Percentiles rank a stretch among this genome's conserved stretches.
Evolutionary conservation across 1,139 yeast genomes (phyloP).

Genomic region (Candida mesenterica): DNA sequence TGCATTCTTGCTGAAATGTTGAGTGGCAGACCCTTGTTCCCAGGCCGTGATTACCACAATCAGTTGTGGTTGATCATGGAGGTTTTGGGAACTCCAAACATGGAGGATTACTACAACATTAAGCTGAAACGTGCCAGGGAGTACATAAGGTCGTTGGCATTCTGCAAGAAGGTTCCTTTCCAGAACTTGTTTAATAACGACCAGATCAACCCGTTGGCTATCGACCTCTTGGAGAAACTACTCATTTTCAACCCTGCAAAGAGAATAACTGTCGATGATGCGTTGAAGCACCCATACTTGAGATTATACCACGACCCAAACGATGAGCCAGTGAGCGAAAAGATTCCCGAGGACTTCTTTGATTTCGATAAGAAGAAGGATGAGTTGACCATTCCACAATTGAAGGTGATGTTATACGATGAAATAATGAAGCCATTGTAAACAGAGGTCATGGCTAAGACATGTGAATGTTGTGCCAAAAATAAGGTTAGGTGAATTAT

Average conservation of each 20-base stretch:
- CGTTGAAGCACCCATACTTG: constrained; percentile 80
- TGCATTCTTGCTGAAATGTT: constrained; percentile 94
- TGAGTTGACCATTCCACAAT: constrained; percentile 63
- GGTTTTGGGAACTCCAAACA: constrained; percentile 84
- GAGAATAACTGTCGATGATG: constrained; percentile 77
- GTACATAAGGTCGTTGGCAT: constrained; percentile 75
- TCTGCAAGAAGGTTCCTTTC: constrained; percentile 56
- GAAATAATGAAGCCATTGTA: constrained; percentile 47
- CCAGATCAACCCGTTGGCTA: constrained; percentile 58
- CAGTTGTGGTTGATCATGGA: constrained; percentile 86
- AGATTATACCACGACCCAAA: constrained; percentile 74
- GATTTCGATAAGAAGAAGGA: constrained; percentile 78
- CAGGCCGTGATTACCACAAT: constrained; percentile 92
- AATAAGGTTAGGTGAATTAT: background rate
- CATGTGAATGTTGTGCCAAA: too few species aligned
- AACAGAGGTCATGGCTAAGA: background rate
- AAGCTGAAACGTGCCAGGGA: constrained; percentile 84
- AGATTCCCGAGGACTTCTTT: constrained; percentile 76
- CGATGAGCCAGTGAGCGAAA: constrained; percentile 78
- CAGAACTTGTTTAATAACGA: constrained; percentile 16
- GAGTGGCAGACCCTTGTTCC: constrained; percentile 82
- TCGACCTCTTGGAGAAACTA: constrained; percentile 73
- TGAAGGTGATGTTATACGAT: constrained; percentile 67
- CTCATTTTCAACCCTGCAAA: constrained; percentile 77
- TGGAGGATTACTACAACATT: constrained; percentile 77